Base-by-base conservation (phyloP, 23 red algal genomes). In the Cyanidiococcus yangmingshanensis region DNA sequence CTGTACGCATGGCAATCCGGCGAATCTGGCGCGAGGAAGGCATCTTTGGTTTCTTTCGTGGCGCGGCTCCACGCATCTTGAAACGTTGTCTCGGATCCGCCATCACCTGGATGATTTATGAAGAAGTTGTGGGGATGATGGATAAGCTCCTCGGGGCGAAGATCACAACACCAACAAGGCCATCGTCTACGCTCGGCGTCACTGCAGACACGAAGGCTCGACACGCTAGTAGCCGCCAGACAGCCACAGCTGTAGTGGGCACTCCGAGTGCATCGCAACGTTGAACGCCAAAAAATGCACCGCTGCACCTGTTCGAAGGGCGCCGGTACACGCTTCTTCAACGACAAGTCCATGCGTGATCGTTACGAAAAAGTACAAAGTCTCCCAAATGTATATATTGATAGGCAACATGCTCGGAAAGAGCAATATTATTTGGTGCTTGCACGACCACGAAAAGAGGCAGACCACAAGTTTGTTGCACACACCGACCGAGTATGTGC, bases 51-150 rank as follows among this genome's bases (percentile, higher is more conserved):
- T 96, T 96, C 79, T 96, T 96, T 58, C 87, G 92, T 39, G 92
- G 92, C 35, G 74, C 87, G 0, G 71, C 77, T 16, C 92, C 92
- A 24, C 78, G 92, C 31, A 87, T 96, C 74, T n/a, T 96, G 0
- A 96, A 96, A 77, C 86, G 92, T 2, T 88, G 88, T 36, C 80
- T 96, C 57, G 92, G 92, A 68, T 83, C 82, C 29, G 92, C 92
- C 39, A 90, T 96, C 67, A 96, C 92, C 26, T 96, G 92, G 92
- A 96, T 90, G 92, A 89, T 96, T 7, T 96, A 90, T 79, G 92
- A 96, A 63, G 92, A 96, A 75, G 75, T 81, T 67, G 89, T 90
- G 36, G 77, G 24, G 25, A 63, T 82, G 12, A 83, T 80, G 39
- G 79, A 76, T 25, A 82, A 67, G 41, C 2, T 91, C 37, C 76